Conservation (phyloP, 805 yeast genomes). For the Blastobotrys americana region DNA sequence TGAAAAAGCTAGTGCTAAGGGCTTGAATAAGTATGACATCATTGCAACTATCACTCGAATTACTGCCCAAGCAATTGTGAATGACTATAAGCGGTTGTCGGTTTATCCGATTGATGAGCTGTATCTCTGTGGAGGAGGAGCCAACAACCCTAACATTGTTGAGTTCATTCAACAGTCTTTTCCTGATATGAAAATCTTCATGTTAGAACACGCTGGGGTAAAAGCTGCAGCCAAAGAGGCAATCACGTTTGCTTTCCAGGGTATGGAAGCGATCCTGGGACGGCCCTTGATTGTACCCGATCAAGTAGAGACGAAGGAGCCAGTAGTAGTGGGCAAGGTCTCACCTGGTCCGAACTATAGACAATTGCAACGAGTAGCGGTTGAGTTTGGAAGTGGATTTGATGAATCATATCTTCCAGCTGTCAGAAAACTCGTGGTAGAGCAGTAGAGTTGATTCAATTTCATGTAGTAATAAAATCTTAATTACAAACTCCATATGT, state of each 20-base stretch:
- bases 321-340: constrained; percentile 23
- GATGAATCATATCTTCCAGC: constrained; percentile 12
- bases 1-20: constrained; percentile 8
- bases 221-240: constrained; percentile 23
- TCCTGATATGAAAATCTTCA: constrained; percentile 21
- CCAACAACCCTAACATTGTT: constrained; percentile 23
- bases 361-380: constrained; percentile 17
- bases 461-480: background rate
- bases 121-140: constrained; percentile 27
- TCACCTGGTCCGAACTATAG: constrained; percentile 27
- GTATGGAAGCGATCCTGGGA: constrained; percentile 24
- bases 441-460: background rate
- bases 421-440: constrained; percentile 13
- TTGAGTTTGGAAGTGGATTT: constrained; percentile 14
- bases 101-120: constrained; percentile 22
- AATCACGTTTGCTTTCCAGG: constrained; percentile 26
- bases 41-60: constrained; percentile 27
- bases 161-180: constrained; percentile 15
- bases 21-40: constrained; percentile 19
- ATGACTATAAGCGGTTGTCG: constrained; percentile 19
- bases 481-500: too few species aligned
- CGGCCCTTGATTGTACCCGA: constrained; percentile 24
- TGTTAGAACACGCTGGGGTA: constrained; percentile 16
- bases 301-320: constrained; percentile 19
- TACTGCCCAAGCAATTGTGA: constrained; percentile 24